Evolutionary conservation across 2,329 filamentous ascomycete species (phyloP).

Genomic region (Pseudopyricularia cyperi): DNA sequence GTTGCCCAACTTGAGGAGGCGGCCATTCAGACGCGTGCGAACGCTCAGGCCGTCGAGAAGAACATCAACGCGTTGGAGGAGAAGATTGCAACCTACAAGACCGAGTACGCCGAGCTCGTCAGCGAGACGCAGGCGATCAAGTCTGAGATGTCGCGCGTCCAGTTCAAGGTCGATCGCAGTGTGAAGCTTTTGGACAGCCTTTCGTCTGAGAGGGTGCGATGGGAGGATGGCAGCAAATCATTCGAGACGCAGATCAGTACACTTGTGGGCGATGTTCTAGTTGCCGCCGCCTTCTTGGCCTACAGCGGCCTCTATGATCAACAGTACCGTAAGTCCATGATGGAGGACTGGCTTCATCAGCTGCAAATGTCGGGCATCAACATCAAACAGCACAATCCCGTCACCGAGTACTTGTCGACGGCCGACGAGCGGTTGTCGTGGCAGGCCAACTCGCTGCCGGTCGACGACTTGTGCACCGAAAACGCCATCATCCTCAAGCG

Average conservation of each 20-base stretch:
- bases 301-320: conserved; percentile 97
- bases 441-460: conserved; percentile 87
- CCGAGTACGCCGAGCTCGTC: conserved; percentile 88
- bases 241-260: conserved; percentile 98
- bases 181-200: conserved; percentile 88
- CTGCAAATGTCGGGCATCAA: conserved; percentile 84
- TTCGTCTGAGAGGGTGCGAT: conserved; percentile 82
- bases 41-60: conserved; percentile 82
- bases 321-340: conserved; percentile 93
- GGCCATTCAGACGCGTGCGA: conserved; percentile 81
- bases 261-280: conserved; percentile 85
- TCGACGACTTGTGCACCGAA: conserved; percentile 95
- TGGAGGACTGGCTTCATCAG: conserved; percentile 94
- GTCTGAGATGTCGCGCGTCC: conserved; percentile 85
- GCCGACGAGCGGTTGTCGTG: conserved; percentile 89
- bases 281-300: conserved; percentile 93
- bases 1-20: conserved; percentile 78
- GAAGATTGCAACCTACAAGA: conserved; percentile 92
- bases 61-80: conserved; percentile 73
- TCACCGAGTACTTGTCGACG: conserved; percentile 93
- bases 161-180: conserved; percentile 97
- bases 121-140: conserved; percentile 97
- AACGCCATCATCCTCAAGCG: conserved; percentile 95
- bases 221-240: conserved; percentile 95
- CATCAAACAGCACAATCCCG: conserved; percentile 85